Evolutionary conservation across 345 rosid genomes (phyloP).

Genomic region (Boechera retrofracta): DNA sequence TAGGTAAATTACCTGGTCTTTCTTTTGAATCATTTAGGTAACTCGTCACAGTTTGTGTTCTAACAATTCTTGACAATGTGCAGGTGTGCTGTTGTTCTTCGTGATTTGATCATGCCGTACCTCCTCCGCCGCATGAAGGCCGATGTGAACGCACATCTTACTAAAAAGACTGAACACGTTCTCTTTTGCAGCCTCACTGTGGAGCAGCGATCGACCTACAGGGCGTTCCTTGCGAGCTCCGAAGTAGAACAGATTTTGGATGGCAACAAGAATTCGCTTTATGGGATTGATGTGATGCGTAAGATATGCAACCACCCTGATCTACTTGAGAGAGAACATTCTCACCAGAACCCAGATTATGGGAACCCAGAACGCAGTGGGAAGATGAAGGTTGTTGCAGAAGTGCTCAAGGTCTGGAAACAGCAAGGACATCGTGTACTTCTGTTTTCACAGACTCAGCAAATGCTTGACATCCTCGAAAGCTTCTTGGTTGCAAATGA

Average conservation of each 20-base stretch:
- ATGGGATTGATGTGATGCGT: conserved; percentile 99
- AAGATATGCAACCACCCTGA: conserved; percentile 99
- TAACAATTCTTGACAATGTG: conserved; percentile 33
- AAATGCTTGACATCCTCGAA: conserved; percentile 97
- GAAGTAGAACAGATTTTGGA: conserved; percentile 90
- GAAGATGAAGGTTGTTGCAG: conserved; percentile 87
- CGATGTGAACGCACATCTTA: conserved; percentile 85
- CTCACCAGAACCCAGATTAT: conserved; percentile 75
- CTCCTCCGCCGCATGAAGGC: conserved; percentile 95
- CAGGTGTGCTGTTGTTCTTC: conserved; percentile 98
- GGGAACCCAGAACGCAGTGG: conserved; percentile 96
- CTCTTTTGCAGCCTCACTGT: conserved; percentile 94
- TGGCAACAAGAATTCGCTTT: conserved; percentile 82
- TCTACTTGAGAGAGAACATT: conserved; percentile 93
- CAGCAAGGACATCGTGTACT: conserved; percentile 94
- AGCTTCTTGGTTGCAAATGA: conserved; percentile 65
- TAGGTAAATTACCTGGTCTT: conserved; percentile 53
- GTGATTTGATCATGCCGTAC: conserved; percentile 97
- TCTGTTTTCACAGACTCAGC: conserved; percentile 91
- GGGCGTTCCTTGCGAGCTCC: conserved; percentile 96
- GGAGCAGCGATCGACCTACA: conserved; percentile 85
- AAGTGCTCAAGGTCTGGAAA: conserved; percentile 88
- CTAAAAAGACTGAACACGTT: conserved; percentile 94
- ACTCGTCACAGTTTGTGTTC: conserved; percentile 19
- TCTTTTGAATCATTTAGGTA: conserved; percentile 32